These are phyloP conservation scores for Pittosporum tobira DNA, from an alignment of 129 eudicot species.

Conservation along the genomic window DNA sequence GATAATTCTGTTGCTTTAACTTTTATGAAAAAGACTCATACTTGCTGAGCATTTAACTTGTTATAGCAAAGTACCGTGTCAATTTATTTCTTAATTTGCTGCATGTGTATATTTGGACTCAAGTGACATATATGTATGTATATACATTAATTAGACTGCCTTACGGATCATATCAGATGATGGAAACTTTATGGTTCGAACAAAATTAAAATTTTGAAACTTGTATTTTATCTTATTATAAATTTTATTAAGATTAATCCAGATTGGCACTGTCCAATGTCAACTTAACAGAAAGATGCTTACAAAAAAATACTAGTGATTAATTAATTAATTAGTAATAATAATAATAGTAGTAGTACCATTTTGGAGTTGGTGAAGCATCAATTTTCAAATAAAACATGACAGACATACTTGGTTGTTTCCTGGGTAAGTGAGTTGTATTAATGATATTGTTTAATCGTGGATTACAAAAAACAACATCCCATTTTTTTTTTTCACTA, in stretches of 20 bases:
- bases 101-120: too few relatives aligned
- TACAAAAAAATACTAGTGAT: too few relatives aligned
- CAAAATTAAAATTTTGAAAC: not conserved
- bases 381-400: slow-evolving; percentile 16
- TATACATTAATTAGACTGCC: not conserved
- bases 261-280: slow-evolving; percentile 11
- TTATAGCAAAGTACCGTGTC: too few relatives aligned
- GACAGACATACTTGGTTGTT: slow-evolving; percentile 31
- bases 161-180: not conserved
- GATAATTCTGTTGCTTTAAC: too few relatives aligned
- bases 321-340: too few relatives aligned
- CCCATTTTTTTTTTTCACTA: not conserved
- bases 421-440: slow-evolving; percentile 17
- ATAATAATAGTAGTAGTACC: too few relatives aligned
- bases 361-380: slow-evolving; percentile 19
- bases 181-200: slow-evolving; percentile 3
- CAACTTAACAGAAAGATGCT: slow-evolving; percentile 15
- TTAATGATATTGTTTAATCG: slow-evolving; percentile 11
- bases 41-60: too few relatives aligned
- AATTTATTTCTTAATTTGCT: too few relatives aligned
- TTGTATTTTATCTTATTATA: slow-evolving; percentile 37
- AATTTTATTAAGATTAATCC: not conserved
- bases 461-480: slow-evolving; percentile 6
- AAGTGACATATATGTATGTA: too few relatives aligned
- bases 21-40: too few relatives aligned